Evolutionary conservation across 2,329 filamentous ascomycete species (phyloP).

Genomic region (Fusarium graminum): DNA sequence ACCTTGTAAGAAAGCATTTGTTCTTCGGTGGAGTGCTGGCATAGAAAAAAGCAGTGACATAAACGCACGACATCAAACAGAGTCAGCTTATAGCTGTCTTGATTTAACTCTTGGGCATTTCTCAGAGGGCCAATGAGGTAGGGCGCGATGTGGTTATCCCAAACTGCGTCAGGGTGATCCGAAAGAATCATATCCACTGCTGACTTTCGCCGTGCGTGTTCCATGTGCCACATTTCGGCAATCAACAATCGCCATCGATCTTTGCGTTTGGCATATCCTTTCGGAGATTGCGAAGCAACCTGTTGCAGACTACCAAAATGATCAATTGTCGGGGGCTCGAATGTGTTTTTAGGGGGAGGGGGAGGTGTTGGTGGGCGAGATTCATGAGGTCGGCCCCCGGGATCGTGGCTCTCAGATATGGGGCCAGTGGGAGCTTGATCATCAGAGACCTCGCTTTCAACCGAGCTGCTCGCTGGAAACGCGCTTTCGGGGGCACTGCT

Average conservation of each 20-base stretch:
- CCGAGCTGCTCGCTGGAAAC: not conserved
- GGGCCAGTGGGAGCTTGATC: not conserved
- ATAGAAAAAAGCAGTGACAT: constrained; percentile 51
- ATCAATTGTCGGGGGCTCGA: constrained; percentile 39
- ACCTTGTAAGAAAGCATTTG: constrained; percentile 36
- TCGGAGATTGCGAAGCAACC: constrained; percentile 39
- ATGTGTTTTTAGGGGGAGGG: not conserved
- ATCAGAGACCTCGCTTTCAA: not conserved
- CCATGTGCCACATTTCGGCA: constrained; percentile 50
- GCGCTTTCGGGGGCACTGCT: not conserved
- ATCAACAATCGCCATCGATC: constrained; percentile 52
- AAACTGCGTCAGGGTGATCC: constrained; percentile 35
- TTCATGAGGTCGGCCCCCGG: not conserved
- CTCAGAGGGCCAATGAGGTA: constrained; percentile 39
- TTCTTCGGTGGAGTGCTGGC: constrained; percentile 42
- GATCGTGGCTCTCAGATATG: not conserved
- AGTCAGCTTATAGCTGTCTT: constrained; percentile 25
- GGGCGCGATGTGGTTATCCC: constrained; percentile 32
- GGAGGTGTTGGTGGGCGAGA: not conserved
- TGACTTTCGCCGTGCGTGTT: constrained; percentile 47
- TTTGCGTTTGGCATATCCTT: constrained; percentile 46
- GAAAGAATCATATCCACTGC: constrained; percentile 46
- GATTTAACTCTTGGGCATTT: constrained; percentile 21
- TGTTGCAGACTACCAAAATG: constrained; percentile 43
- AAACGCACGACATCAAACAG: constrained; percentile 51